These are phyloP conservation scores for Tephrocybe sp. DNA, from an alignment of 768 basidiomycete species.

Conservation along the genomic window DNA sequence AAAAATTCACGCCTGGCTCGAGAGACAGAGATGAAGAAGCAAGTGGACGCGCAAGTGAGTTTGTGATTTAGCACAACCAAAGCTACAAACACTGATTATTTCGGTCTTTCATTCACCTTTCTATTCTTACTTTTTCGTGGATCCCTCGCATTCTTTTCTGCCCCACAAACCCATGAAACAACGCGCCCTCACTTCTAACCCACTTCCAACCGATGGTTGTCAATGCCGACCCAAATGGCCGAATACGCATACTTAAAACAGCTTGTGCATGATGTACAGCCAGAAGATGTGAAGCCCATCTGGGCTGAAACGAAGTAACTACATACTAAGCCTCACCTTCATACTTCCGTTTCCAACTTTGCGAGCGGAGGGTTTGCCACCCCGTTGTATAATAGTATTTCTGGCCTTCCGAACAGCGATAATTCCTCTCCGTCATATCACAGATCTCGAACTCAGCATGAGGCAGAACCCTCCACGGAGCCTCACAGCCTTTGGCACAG, in stretches of 20 bases:
- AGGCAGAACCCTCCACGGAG: too few relatives aligned
- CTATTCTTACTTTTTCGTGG: not conserved
- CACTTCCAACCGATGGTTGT: too few relatives aligned
- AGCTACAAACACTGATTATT: constrained; percentile 6
- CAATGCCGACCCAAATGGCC: too few relatives aligned
- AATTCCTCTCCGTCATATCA: too few relatives aligned
- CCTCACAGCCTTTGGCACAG: too few relatives aligned
- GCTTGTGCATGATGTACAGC: constrained; percentile 27
- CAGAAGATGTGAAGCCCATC: constrained; percentile 40
- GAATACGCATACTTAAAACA: constrained; percentile 12
- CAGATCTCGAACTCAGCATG: too few relatives aligned
- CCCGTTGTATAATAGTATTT: not conserved
- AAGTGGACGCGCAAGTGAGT: constrained; percentile 52
- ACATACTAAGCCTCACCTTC: constrained; percentile 7
- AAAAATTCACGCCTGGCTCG: constrained; percentile 50
- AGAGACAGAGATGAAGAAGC: constrained; percentile 54
- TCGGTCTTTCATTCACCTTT: not conserved
- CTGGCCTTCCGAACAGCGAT: not conserved
- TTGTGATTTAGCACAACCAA: not conserved
- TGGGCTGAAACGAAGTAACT: constrained; percentile 38
- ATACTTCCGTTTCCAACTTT: not conserved
- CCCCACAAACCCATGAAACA: constrained; percentile 3
- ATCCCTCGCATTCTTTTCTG: constrained; percentile 1
- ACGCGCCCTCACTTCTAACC: not conserved
- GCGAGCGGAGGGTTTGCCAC: not conserved